A percentile compares a stretch with the other conserved stretches of the same genome.
Evolutionary conservation across 257 asterid genomes (phyloP).

Genomic region (Lycium barbarum): DNA sequence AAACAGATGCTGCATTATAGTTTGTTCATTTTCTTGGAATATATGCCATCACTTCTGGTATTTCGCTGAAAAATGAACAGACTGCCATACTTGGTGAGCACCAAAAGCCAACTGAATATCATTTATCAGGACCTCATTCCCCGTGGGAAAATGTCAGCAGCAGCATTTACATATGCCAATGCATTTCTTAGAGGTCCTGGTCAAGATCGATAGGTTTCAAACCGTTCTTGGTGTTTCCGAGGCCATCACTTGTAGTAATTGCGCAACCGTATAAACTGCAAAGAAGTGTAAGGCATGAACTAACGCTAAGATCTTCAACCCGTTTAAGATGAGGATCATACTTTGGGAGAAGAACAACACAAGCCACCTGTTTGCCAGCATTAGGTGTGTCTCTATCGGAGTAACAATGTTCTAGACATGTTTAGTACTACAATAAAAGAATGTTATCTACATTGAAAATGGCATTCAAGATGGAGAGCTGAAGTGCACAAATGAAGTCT

Average conservation of each 20-base stretch:
- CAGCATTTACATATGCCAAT: slow-evolving; percentile 71
- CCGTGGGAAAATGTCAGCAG: slow-evolving; percentile 53
- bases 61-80: too few species aligned
- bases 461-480: too few species aligned
- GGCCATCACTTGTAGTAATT: slow-evolving; percentile 75
- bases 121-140: slow-evolving; percentile 47
- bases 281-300: slow-evolving; percentile 80
- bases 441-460: not conserved
- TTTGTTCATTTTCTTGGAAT: too few species aligned
- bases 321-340: slow-evolving; percentile 46
- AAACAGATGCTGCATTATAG: too few species aligned
- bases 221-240: slow-evolving; percentile 72
- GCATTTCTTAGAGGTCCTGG: slow-evolving; percentile 81
- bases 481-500: too few species aligned
- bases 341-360: slow-evolving; percentile 74
- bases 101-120: slow-evolving; percentile 58
- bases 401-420: not conserved
- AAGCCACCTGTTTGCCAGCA: slow-evolving; percentile 68
- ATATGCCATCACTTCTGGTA: too few species aligned
- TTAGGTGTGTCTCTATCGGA: too few species aligned
- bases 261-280: slow-evolving; percentile 73
- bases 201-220: slow-evolving; percentile 69
- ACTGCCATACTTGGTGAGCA: slow-evolving; percentile 68
- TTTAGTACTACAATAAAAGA: not conserved
- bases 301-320: slow-evolving; percentile 53